Evolutionary conservation across 2,329 filamentous ascomycete species (phyloP), one percentile per base, ranked within the genome.

Genomic region (Westerdykella aurantiaca): DNA sequence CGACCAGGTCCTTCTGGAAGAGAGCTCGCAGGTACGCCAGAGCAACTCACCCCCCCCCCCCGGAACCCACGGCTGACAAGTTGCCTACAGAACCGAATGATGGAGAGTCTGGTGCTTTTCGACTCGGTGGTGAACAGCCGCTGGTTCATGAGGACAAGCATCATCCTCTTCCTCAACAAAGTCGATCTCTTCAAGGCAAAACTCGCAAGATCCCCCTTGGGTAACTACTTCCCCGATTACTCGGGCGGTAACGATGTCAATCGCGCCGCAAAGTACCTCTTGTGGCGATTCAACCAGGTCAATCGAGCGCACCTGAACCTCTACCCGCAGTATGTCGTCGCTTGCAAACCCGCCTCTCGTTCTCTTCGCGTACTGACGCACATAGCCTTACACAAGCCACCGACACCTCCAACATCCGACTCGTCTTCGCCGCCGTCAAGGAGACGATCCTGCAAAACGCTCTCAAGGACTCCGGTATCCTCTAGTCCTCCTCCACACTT

Each of bases 111-210:
- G 41, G 81, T 97, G 13, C 78, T 98, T 4, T 98, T 98, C 66
- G 93, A 98, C 70, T 97, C 91, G 1, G 93, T 98, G 4, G 93
- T 98, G 56, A 98, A 98, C 71, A 97, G 93, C 25, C 79, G 93
- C 57, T 98, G 93, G 93, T 98, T 98, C 70, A 95, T 97, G 86
- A 79, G 93, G 57, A 98, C 93, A 11, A 96, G 90, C 64, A 98
- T 98, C 64, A 97, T 98, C 62, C 77, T 98, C 45, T 98, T 98
- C 73, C 78, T 98, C 50, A 98, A 98, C 75, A 98, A 98, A 69
- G 93, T 98, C 55, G 93, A 98, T 72, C 81, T 98, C 46, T 98
- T 98, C 78, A 91, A 93, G 68, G 85, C 89, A 63, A 98, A 98
- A 69, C 81, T 98, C 22, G 81, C 82, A 43, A 82, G 90, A 51